A percentile compares a stretch with the other conserved stretches of the same genome.
These are phyloP conservation scores for Russula sp. DNA, from an alignment of 768 basidiomycete species.

Conservation along the genomic window DNA sequence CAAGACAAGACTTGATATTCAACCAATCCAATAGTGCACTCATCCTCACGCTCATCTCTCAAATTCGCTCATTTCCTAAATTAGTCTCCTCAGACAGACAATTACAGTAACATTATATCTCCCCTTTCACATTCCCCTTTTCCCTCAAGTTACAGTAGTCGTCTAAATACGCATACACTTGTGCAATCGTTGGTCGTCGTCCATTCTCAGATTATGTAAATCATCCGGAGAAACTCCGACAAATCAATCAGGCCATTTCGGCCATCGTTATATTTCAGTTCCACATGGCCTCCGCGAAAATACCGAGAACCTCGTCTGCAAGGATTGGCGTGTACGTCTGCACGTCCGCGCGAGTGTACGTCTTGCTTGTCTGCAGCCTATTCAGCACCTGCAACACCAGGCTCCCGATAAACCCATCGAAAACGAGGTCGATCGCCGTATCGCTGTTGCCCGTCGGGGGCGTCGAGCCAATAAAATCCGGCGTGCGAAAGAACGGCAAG, in stretches of 20 bases:
- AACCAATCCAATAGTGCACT: no score
- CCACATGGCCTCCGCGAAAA: conserved; percentile 45
- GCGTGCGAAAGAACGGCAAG: conserved; percentile 47
- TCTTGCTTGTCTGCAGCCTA: conserved; percentile 41
- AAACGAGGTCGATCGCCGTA: conserved; percentile 65
- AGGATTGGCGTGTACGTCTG: conserved; percentile 47
- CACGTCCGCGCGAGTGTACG: conserved; percentile 49
- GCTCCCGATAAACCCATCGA: conserved; percentile 59
- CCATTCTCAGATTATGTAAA: no score
- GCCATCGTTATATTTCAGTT: conserved; percentile 21
- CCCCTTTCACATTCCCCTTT: no score
- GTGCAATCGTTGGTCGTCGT: no score
- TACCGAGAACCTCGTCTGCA: conserved; percentile 46
- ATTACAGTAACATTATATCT: background rate
- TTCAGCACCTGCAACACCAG: conserved; percentile 54
- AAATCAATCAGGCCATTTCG: no score
- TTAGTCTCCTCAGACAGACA: background rate
- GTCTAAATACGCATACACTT: no score
- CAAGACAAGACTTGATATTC: background rate
- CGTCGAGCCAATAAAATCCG: conserved; percentile 54
- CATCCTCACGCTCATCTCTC: no score
- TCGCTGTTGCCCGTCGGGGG: conserved; percentile 45
- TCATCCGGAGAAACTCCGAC: no score
- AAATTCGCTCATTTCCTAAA: background rate
- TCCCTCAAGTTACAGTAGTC: no score